These are phyloP conservation scores for Trametes elegans DNA, from an alignment of 768 basidiomycete genomes.

Conservation along the genomic window DNA sequence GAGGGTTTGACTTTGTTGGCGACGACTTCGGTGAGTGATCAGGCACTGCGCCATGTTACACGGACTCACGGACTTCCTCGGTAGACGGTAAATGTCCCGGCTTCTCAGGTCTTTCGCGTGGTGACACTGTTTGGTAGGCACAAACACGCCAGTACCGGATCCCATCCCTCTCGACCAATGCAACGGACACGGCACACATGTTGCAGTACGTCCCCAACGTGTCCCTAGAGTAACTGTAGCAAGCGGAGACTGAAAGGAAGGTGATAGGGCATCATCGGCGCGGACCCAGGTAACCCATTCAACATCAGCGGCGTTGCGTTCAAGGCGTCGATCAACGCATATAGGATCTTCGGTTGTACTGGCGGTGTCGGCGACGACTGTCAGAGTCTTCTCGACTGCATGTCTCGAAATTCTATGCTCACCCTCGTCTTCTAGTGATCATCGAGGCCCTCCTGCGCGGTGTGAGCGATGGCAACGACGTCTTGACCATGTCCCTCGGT, in stretches of 20 bases:
- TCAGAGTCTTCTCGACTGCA: constrained; percentile 25
- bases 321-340: constrained; percentile 50
- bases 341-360: constrained; percentile 61
- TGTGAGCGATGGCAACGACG: constrained; percentile 52
- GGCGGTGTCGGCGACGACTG: constrained; percentile 52
- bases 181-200: constrained; percentile 53
- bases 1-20: constrained; percentile 59
- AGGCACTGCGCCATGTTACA: not conserved
- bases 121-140: constrained; percentile 34
- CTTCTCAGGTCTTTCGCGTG: too few relatives aligned
- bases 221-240: too few relatives aligned
- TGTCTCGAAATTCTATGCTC: constrained; percentile 26
- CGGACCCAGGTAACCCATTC: constrained; percentile 56
- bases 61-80: not conserved
- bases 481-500: constrained; percentile 67
- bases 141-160: constrained; percentile 50
- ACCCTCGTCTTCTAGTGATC: constrained; percentile 30
- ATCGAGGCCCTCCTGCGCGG: constrained; percentile 53
- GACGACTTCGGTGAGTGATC: constrained; percentile 39
- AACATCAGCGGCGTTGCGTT: constrained; percentile 73
- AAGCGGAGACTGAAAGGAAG: too few relatives aligned
- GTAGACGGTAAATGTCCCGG: not conserved
- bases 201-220: constrained; percentile 41
- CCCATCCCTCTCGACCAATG: constrained; percentile 49
- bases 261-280: constrained; percentile 61